Evolutionary conservation across 2,329 filamentous ascomycete species (phyloP), one percentile per base, ranked within the genome.

Genomic region (Trichoderma breve): DNA sequence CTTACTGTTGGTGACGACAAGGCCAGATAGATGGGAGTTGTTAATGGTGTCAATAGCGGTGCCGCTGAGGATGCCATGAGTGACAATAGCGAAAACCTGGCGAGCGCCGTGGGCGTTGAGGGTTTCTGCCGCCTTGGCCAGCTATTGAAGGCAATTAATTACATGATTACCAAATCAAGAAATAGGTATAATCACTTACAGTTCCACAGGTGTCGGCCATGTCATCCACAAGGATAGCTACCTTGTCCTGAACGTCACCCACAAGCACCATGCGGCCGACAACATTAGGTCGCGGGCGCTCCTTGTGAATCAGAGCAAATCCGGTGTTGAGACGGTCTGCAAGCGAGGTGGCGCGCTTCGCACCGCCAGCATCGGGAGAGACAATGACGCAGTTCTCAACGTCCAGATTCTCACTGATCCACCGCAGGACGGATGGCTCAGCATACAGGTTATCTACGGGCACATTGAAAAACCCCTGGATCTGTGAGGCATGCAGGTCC

Each of bases 131-230:
- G 95, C 96, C 84, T 98, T 98, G 81, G 85, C 85, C 36, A 88
- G 85, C 81, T 83, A 57, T 63, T 18, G 8, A 32, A 30, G 24
- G 68, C 34, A 12, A 53, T 73, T 73, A 73, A 71, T 55, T 39
- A 12, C 12, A 43, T 47, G 28, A 32, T 24, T 24, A 21, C 36
- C 12, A 15, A 30, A 34, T 14, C 12, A 4, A 43, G n/a, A 47
- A 24, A 14, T 15, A 2, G 28, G 15, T 57, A n/a, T n/a, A 15
- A 2, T 47, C 26, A 70, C 71, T 70, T 78, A 83, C 81, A 51
- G 94, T 97, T 76, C 94, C 94, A 81, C 95, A 98, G 4, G 95
- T 98, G 80, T 98, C 95, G 36, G 95, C 95, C 94, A 98, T 98
- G 81, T 98, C 95, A 81, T 98, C 95, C 68, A 99, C 95, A 63